Percentiles rank a stretch among this genome's conserved stretches.
Evolutionary conservation across 2,329 filamentous ascomycete genomes (phyloP).

Genomic region (Trichoderma guizhouense): DNA sequence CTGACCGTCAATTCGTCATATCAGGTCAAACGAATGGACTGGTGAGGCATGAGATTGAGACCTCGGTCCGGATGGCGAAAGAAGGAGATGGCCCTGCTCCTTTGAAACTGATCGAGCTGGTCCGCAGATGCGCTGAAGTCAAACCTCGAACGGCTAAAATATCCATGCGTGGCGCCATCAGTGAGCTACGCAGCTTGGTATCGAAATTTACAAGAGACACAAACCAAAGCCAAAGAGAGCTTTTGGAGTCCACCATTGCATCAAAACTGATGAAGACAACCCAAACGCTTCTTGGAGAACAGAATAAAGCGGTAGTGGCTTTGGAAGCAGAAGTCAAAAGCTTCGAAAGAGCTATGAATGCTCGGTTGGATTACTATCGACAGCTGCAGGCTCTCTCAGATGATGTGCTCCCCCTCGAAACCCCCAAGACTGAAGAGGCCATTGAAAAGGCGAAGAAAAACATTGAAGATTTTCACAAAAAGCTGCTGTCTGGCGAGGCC

Average conservation of each 20-base stretch:
- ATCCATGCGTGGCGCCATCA: slow-evolving; percentile 68
- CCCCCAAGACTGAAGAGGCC: slow-evolving; percentile 51
- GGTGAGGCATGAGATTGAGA: slow-evolving; percentile 67
- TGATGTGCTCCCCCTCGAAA: slow-evolving; percentile 72
- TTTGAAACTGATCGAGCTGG: slow-evolving; percentile 53
- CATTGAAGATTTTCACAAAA: slow-evolving; percentile 47
- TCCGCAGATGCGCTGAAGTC: slow-evolving; percentile 44
- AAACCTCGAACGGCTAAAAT: slow-evolving; percentile 50
- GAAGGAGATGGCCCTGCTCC: slow-evolving; percentile 69
- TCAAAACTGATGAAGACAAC: slow-evolving; percentile 59
- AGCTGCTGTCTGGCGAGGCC: slow-evolving; percentile 61
- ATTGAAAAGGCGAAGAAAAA: slow-evolving; percentile 34
- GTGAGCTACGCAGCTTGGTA: slow-evolving; percentile 65
- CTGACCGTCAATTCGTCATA: slow-evolving; percentile 74
- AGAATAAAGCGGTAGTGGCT: slow-evolving; percentile 45
- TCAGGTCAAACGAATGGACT: slow-evolving; percentile 75
- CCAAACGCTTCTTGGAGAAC: slow-evolving; percentile 50
- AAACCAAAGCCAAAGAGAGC: slow-evolving; percentile 47
- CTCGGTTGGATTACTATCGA: slow-evolving; percentile 82
- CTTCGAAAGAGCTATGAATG: slow-evolving; percentile 78
- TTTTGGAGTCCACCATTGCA: slow-evolving; percentile 64
- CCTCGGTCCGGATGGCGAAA: slow-evolving; percentile 58
- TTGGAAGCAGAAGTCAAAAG: slow-evolving; percentile 70
- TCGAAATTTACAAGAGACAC: slow-evolving; percentile 33
- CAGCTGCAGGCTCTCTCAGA: slow-evolving; percentile 92